Evolutionary conservation across 352 stramenopile genomes (phyloP), one percentile per base, ranked within the genome.

Genomic region (Globisporangium paddicum): DNA sequence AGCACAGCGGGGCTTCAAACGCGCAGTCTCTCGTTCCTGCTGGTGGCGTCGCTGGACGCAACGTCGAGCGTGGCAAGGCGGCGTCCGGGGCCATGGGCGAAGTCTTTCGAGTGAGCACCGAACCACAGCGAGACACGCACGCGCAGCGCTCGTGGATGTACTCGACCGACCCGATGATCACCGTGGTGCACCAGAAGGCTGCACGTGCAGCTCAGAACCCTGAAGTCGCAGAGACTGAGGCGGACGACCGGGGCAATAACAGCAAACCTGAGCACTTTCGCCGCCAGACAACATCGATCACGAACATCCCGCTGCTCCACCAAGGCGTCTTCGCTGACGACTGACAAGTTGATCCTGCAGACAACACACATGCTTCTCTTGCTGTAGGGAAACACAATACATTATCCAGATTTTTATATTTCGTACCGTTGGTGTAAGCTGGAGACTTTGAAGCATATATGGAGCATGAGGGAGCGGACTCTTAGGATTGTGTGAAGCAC

Each of bases 101-200:
- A 62, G 67, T 86, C 9, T 90, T 78, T 67, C 74, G 62, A 38
- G 72, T 68, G 26, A 82, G 66, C 52, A 28, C 49, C 0, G 84
- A 93, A 19, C 84, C 84, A 5, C 78, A 93, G 51, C 61, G 68
- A 53, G 84, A 93, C 59, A 92, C 84, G 0, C 66, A 73, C 0
- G 79, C 84, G 16, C 84, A 94, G 49, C 71, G 84, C 30, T 81
- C 84, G 35, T 94, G 82, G 82, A 66, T 90, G 68, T 91, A 92
- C 56, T 87, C 78, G 5, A 77, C 66, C 16, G 79, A 92, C 37
- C 80, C 82, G 1, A 89, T 90, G 76, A 78, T 92, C 26, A 41
- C 44, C 3, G 64, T 63, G 8, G 80, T 83, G 64, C 68, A 79
- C 13, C 68, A 71, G 35, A 71, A 66, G 44, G 63, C 60, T 23